Conservation (phyloP, 2,329 filamentous ascomycete genomes). For the Proliferodiscus dingleyae region DNA sequence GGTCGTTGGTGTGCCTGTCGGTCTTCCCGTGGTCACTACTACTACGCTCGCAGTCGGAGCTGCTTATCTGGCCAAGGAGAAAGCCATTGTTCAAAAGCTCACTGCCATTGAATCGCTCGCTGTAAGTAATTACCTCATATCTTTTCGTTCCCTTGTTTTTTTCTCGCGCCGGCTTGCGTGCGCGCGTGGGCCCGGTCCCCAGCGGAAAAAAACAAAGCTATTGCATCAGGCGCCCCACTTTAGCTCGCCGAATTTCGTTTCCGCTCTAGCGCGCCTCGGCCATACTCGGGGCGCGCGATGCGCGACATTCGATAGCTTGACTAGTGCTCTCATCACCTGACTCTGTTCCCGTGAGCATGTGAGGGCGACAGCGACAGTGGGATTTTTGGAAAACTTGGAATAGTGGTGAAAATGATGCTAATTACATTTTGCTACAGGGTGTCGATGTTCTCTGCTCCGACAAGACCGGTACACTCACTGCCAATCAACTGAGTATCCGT, state of each 20-base stretch:
- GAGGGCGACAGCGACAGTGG: too few relatives aligned
- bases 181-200: background rate
- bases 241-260: background rate
- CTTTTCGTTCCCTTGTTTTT: background rate
- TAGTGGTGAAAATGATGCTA: constrained; percentile 7
- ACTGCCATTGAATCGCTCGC: constrained; percentile 73
- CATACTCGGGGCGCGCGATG: too few relatives aligned
- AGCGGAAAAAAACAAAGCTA: background rate
- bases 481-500: constrained; percentile 70
- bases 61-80: constrained; percentile 71
- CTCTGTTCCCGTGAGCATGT: too few relatives aligned
- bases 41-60: constrained; percentile 74
- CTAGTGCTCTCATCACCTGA: too few relatives aligned
- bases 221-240: background rate
- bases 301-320: too few relatives aligned
- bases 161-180: background rate
- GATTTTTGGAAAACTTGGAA: background rate
- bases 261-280: too few relatives aligned
- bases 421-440: constrained; percentile 36
- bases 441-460: constrained; percentile 77
- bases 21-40: constrained; percentile 74
- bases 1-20: constrained; percentile 75
- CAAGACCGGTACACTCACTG: constrained; percentile 74
- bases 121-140: constrained; percentile 20
- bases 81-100: constrained; percentile 75